Percentiles rank a stretch among this genome's conserved stretches.
Conservation (phyloP, 306 rosid species). For the Gleditsia sinensis region DNA sequence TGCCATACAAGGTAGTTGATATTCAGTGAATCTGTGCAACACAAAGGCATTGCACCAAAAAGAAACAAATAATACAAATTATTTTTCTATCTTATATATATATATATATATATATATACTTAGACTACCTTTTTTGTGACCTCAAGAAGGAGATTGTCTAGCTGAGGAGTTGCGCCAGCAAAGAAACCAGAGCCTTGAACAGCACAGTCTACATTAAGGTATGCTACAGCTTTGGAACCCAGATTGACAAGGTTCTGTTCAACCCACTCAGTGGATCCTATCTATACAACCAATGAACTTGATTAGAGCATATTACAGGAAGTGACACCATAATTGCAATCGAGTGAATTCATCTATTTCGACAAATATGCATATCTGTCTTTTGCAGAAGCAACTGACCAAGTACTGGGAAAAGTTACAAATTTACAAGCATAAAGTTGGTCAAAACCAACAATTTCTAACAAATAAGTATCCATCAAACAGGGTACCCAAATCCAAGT, state of each 20-base stretch:
- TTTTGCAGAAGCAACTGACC: slow-evolving; percentile 26
- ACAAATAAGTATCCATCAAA: no score
- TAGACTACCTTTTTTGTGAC: slow-evolving; percentile 67
- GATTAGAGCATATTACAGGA: slow-evolving; percentile 32
- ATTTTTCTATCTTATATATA: no score
- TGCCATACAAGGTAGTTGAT: slow-evolving; percentile 24
- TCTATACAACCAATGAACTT: slow-evolving; percentile 47
- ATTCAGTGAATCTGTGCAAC: neutral
- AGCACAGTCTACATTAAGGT: slow-evolving; percentile 96
- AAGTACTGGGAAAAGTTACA: neutral
- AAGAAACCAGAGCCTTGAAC: slow-evolving; percentile 91
- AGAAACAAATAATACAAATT: neutral
- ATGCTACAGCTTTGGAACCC: slow-evolving; percentile 79
- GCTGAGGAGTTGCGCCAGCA: slow-evolving; percentile 91
- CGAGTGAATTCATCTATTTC: slow-evolving; percentile 19
- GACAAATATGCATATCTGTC: slow-evolving; percentile 11
- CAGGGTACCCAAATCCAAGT: no score
- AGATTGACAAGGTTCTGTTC: slow-evolving; percentile 86
- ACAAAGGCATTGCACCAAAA: neutral
- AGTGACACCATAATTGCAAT: slow-evolving; percentile 16
- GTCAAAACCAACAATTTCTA: neutral
- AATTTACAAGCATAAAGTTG: slow-evolving; percentile 1
- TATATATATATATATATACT: neutral
- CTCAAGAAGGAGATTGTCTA: slow-evolving; percentile 78
- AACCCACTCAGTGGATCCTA: slow-evolving; percentile 99